These are phyloP conservation scores for Stenogyne calaminthoides DNA, from an alignment of 305 asterid species.

Conservation along the genomic window DNA sequence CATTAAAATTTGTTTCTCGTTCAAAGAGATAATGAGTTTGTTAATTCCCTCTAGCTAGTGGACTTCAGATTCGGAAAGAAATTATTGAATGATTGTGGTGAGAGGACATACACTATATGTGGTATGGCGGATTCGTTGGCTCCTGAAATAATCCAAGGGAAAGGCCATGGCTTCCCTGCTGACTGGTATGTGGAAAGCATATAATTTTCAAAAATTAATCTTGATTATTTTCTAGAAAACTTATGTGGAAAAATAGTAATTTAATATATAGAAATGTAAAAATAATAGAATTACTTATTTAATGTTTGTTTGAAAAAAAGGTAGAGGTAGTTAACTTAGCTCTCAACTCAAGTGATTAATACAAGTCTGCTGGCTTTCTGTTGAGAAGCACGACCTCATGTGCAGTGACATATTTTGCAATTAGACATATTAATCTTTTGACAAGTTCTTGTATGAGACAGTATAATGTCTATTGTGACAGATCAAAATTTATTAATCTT, in stretches of 20 bases:
- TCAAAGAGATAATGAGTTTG: slow-evolving; percentile 30
- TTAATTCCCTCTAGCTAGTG: slow-evolving; percentile 65
- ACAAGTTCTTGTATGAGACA: not conserved
- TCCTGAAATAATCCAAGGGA: slow-evolving; percentile 95
- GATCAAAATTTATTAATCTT: not conserved
- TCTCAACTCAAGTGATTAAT: not conserved
- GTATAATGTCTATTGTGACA: not conserved
- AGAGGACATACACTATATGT: slow-evolving; percentile 82
- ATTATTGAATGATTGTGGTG: slow-evolving; percentile 56
- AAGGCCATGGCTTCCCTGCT: slow-evolving; percentile 88
- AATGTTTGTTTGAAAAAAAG: not conserved
- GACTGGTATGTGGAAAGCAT: slow-evolving; percentile 63
- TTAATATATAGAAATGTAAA: not conserved
- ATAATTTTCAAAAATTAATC: too few species aligned
- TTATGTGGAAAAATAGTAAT: not conserved
- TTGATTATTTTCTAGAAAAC: not conserved
- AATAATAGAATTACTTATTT: not conserved
- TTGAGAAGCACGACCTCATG: not conserved
- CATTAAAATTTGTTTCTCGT: slow-evolving; percentile 15
- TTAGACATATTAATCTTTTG: not conserved
- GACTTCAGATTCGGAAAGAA: slow-evolving; percentile 94
- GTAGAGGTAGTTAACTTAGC: not conserved
- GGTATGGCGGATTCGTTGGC: slow-evolving; percentile 89
- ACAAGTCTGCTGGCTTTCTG: not conserved
- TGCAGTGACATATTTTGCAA: not conserved